Base-by-base conservation (phyloP, 2,329 filamentous ascomycete genomes). In the Diaporthe vaccinii region DNA sequence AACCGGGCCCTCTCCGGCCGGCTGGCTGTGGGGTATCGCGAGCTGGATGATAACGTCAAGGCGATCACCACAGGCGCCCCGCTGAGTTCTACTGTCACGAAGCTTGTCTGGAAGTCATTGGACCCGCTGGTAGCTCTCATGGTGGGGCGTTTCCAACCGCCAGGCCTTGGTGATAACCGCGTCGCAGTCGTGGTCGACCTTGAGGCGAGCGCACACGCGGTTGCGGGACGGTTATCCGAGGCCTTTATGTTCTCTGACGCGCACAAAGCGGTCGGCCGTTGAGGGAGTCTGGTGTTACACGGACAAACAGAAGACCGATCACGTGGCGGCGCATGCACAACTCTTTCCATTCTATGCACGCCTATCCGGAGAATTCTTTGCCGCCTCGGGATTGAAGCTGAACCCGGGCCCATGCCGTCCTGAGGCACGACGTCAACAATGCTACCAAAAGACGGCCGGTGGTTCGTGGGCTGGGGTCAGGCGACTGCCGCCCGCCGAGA, bases 271-370 rank as follows among this genome's bases (percentile, higher is more conserved):
- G 17, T 17, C 1, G 17, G 34, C 20, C 34, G 28, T 31, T 3
- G 10, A 17, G 22, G 36, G 22, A 61, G 58, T 5, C 5, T 20
- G 36, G 22, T 6, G 22, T 44, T 20, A 55, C 53, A 6, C 28
- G 28, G n/a, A 39, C 34, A 6, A 12, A 14, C n/a, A 39, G 9
- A 5, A 8, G 15, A 14, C 10, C 17, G 28, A 49, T 67, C 61
- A 49, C 61, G 61, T 49, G 61, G 39, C 41, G 41, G 41, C 20
- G 44, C 61, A 67, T 49, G 25, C 61, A 46, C 17, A 65, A 65
- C 25, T 28, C 39, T 22, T 65, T 25, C 59, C 39, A 9, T 44
- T 22, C 17, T 65, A 65, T 65, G 59, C 59, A 65, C n/a, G 41
- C 15, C 25, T 17, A 39, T 8, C 22, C 59, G 59, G 59, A 39